These are phyloP conservation scores for Scenedesmus sp. DNA, from an alignment of 163 green algal species.

Conservation along the genomic window DNA sequence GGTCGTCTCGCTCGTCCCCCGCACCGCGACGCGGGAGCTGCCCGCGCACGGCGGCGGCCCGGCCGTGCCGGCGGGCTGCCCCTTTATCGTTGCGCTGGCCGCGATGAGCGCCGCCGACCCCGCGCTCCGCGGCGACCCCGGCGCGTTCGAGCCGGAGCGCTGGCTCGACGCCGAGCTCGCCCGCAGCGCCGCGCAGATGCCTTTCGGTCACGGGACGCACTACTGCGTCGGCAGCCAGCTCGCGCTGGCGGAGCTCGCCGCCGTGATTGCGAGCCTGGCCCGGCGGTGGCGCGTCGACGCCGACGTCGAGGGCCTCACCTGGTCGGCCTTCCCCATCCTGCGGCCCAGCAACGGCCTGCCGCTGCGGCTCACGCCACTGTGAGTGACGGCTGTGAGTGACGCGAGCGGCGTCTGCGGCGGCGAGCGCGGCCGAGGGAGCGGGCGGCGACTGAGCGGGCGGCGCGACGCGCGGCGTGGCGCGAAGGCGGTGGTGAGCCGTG, in stretches of 20 bases:
- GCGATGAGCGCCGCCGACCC: slow-evolving; percentile 12
- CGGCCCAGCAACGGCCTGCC: slow-evolving; percentile 27
- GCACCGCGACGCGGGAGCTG: not conserved
- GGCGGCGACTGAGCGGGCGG: too few species aligned
- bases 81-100: slow-evolving; percentile 16
- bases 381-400: too few species aligned
- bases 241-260: slow-evolving; percentile 9
- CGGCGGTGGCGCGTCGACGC: slow-evolving; percentile 4
- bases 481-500: too few species aligned
- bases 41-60: not conserved
- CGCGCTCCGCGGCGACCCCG: not conserved
- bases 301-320: slow-evolving; percentile 1
- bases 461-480: too few species aligned
- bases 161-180: slow-evolving; percentile 14
- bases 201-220: slow-evolving; percentile 36
- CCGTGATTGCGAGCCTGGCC: slow-evolving; percentile 12
- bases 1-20: slow-evolving; percentile 10
- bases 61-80: slow-evolving; percentile 2
- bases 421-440: too few species aligned
- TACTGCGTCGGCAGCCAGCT: slow-evolving; percentile 32
- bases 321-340: slow-evolving; percentile 38
- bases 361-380: not conserved
- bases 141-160: slow-evolving; percentile 20
- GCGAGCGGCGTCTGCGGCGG: too few species aligned
- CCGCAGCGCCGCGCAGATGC: not conserved